These are phyloP conservation scores for Talaromyces sp. DNA, from an alignment of 2,329 filamentous ascomycete species.

Conservation along the genomic window DNA sequence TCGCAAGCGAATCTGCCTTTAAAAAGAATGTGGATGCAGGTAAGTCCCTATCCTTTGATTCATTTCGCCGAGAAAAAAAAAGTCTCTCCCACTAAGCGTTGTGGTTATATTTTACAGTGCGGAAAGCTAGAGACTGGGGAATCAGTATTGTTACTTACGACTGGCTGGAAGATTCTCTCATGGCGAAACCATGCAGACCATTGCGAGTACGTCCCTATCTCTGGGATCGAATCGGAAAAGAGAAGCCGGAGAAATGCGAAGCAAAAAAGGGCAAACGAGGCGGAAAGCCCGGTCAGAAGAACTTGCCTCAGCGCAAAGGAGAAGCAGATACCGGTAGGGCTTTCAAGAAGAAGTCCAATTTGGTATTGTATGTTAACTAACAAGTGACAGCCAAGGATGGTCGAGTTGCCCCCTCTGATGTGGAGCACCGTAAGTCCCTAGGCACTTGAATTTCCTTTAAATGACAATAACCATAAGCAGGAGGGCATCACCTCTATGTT, in stretches of 20 bases:
- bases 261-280: not conserved
- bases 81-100: not conserved
- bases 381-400: constrained; percentile 12
- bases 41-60: constrained; percentile 14
- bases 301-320: not conserved
- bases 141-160: constrained; percentile 43
- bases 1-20: constrained; percentile 61
- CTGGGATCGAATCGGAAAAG: constrained; percentile 32
- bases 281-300: constrained; percentile 8
- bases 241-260: constrained; percentile 19
- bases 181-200: constrained; percentile 28
- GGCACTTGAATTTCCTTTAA: not conserved
- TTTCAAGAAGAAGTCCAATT: not conserved
- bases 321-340: constrained; percentile 6
- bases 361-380: not conserved
- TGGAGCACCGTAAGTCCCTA: constrained; percentile 15
- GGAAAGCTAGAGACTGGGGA: constrained; percentile 30
- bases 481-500: constrained; percentile 58
- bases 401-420: constrained; percentile 15
- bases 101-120: constrained; percentile 26
- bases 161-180: constrained; percentile 43
- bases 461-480: constrained; percentile 29
- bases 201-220: constrained; percentile 29
- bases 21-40: constrained; percentile 41
- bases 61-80: not conserved